Conservation (phyloP, 495 filamentous ascomycete species). For the Neurospora intermedia region DNA sequence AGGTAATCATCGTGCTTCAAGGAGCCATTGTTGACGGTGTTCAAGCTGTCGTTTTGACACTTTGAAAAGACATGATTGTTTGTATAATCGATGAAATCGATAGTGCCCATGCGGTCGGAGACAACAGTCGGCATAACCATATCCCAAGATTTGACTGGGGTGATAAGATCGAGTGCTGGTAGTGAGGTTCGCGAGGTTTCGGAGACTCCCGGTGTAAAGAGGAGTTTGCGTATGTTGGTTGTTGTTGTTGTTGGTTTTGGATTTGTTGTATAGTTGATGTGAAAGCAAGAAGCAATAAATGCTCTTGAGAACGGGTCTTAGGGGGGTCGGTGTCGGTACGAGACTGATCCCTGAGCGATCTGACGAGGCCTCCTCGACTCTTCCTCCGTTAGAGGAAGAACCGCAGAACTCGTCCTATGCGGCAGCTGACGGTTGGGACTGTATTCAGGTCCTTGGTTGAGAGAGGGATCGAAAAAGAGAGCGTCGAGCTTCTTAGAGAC, state of each 20-base stretch:
- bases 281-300: conserved; percentile 3
- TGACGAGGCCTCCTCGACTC: conserved; percentile 85
- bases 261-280: not conserved
- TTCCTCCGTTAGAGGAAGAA: conserved; percentile 96
- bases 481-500: conserved; percentile 35
- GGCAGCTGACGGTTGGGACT: conserved; percentile 73
- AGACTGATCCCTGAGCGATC: conserved; percentile 67
- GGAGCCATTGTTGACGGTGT: conserved; percentile 26
- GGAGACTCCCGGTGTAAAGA: not conserved
- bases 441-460: conserved; percentile 44
- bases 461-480: conserved; percentile 40
- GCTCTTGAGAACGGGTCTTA: conserved; percentile 44
- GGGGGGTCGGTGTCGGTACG: conserved; percentile 76
- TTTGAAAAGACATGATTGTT: conserved; percentile 34
- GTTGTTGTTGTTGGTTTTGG: not conserved
- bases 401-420: conserved; percentile 92
- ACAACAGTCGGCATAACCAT: conserved; percentile 46
- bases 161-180: not conserved
- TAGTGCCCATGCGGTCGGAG: conserved; percentile 31
- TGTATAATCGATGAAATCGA: conserved; percentile 27
- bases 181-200: conserved; percentile 1
- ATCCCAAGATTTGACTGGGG: conserved; percentile 27
- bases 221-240: not conserved
- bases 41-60: conserved; percentile 10
- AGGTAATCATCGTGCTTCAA: conserved; percentile 20